A percentile compares a stretch with the other conserved stretches of the same genome.
Evolutionary conservation across 2,329 filamentous ascomycete genomes (phyloP).

Genomic region (Chaetoscypha palmicola): DNA sequence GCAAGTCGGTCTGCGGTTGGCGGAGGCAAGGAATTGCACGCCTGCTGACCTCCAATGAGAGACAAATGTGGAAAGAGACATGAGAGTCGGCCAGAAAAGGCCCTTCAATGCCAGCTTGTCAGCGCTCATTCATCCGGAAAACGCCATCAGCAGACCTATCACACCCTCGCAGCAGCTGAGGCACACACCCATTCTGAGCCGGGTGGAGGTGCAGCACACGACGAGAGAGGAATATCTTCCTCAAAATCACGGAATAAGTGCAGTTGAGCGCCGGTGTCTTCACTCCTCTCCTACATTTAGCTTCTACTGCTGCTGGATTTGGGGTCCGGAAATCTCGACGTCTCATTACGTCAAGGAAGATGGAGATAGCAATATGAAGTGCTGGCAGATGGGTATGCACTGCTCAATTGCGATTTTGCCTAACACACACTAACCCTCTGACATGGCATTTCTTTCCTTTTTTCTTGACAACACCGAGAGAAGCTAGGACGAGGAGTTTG

Average conservation of each 20-base stretch:
- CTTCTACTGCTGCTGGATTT: not conserved
- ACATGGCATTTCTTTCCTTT: not conserved
- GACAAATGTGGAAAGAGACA: not conserved
- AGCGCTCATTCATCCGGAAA: slow-evolving; percentile 9
- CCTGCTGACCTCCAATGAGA: slow-evolving; percentile 6
- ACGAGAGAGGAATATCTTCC: not conserved
- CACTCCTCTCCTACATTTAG: not conserved
- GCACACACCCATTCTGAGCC: not conserved
- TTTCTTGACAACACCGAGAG: not conserved
- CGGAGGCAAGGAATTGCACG: slow-evolving; percentile 2
- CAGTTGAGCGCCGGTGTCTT: no score
- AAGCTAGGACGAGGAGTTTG: no score
- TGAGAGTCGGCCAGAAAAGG: no score
- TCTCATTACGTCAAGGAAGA: not conserved
- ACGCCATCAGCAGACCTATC: slow-evolving; percentile 10
- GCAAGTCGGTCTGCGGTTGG: slow-evolving; percentile 7
- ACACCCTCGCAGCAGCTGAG: slow-evolving; percentile 2
- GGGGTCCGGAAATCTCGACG: no score
- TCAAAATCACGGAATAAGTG: no score
- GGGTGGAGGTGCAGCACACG: not conserved
- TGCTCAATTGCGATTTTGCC: not conserved
- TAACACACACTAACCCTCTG: not conserved
- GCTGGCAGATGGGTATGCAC: not conserved
- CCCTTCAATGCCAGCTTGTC: slow-evolving; percentile 8
- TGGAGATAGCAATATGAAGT: not conserved